Percentiles rank a stretch among this genome's conserved stretches.
phyloP scores from a whole-genome alignment of 108 stramenopile species.

The Nannochloropsis oceanica region DNA sequence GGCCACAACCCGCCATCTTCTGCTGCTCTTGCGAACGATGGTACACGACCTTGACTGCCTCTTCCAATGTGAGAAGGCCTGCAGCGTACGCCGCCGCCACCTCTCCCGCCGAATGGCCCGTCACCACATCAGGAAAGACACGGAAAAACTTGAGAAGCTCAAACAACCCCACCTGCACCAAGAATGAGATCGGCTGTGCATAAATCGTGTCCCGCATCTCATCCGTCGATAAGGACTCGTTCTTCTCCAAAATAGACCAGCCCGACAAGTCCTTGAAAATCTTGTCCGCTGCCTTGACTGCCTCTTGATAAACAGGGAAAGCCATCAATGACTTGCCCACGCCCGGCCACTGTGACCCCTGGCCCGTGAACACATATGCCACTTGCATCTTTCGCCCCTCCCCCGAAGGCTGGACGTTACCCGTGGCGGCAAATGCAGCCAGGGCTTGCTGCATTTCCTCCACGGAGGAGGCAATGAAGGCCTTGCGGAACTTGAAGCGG shows the following conservation, averaged over 20 bases:
- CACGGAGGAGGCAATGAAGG: neutral
- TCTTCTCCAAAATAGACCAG: neutral
- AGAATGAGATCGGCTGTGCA: neutral
- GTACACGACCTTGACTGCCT: neutral
- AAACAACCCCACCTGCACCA: neutral
- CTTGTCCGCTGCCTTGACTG: neutral
- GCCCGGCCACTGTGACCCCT: neutral
- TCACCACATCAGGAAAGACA: neutral
- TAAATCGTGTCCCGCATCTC: neutral
- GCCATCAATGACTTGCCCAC: neutral
- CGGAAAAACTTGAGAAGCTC: neutral
- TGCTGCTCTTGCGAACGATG: neutral
- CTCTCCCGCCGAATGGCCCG: neutral
- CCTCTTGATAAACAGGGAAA: neutral
- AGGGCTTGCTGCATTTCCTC: neutral
- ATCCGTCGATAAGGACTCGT: neutral
- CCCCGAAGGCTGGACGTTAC: neutral
- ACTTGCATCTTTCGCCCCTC: neutral
- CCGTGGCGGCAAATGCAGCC: neutral
- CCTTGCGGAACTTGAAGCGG: neutral
- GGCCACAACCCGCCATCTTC: neutral
- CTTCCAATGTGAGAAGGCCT: neutral
- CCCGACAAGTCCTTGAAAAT: neutral
- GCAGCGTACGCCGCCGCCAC: neutral
- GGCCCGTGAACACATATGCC: neutral